phyloP scores from a whole-genome alignment of 2,329 filamentous ascomycete genomes.

The Ceratocystis albifundus region DNA sequence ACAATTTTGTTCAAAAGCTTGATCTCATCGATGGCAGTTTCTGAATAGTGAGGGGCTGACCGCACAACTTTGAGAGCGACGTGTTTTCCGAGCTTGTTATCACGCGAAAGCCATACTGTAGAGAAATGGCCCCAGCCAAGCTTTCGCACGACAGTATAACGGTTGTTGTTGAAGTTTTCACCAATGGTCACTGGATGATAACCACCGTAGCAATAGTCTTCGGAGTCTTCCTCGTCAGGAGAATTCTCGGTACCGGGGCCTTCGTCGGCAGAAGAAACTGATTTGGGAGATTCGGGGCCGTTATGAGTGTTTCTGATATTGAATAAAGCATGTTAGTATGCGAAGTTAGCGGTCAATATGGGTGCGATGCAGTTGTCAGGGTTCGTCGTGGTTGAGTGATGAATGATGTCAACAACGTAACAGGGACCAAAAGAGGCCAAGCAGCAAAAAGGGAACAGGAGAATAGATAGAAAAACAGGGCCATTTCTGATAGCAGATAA shows the following conservation, averaged over 20 bases:
- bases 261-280: conserved; percentile 63
- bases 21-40: conserved; percentile 97
- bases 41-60: conserved; percentile 95
- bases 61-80: conserved; percentile 96
- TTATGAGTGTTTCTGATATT: conserved; percentile 27
- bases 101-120: conserved; percentile 77
- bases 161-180: conserved; percentile 94
- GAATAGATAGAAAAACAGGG: background rate
- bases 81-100: conserved; percentile 82
- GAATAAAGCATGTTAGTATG: background rate
- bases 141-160: conserved; percentile 93
- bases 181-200: conserved; percentile 93
- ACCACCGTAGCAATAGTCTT: conserved; percentile 98
- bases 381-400: background rate
- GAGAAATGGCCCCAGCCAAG: conserved; percentile 98
- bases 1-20: conserved; percentile 96
- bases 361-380: background rate
- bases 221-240: conserved; percentile 94
- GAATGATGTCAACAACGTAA: background rate
- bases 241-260: conserved; percentile 84
- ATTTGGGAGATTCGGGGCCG: conserved; percentile 56
- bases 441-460: background rate
- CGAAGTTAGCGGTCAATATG: background rate
- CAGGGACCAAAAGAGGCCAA: background rate
- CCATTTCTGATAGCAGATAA: no score